Base-by-base conservation (phyloP, 1,284 basidiomycete genomes). In the Puccinia polysora region DNA sequence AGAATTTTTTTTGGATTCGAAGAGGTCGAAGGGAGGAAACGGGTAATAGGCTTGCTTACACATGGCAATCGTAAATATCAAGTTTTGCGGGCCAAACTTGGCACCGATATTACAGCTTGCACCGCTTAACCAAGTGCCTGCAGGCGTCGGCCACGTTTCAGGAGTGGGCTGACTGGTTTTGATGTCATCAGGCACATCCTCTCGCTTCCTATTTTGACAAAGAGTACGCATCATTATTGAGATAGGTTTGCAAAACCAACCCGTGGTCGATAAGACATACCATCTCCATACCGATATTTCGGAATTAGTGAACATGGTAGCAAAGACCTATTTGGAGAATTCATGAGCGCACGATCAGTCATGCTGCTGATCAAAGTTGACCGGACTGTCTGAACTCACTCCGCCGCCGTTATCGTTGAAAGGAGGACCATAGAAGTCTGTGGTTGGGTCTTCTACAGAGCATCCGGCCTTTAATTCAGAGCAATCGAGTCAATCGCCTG, bases 251-350 rank as follows among this genome's bases (percentile, higher is more conserved):
- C 23, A 10, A 38, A 15, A 63, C n/a, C n/a, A n/a, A n/a, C n/a
- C 14, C 6, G 52, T 18, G n/a, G 59, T 10, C 10, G 1, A 55
- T 25, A 34, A 3, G 2, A 30, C 64, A 34, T 1, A 55, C 64
- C 50, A 65, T 55, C 64, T 52, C 64, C 64, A 65, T 4, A 65
- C 52, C 2, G 64, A 65, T 40, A 65, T 65, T 45, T 52, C 64
- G 8, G 49, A 52, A 20, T 43, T 52, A 23, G 64, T 65, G 25
- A 40, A 65, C 50, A 65, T 55, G 4, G 49, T 10, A 34, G 50
- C 64, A 30, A 65, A 53, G 36, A 55, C 52, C 64, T 65, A n/a
- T 34, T 50, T 53, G 4, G 23, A 23, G 34, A n/a, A 18, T 52
- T 8, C 10, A 23, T 4, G 15, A 32, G 32, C 14, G 20, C 2